Percentiles rank a stretch among this genome's conserved stretches.
Evolutionary conservation across 768 basidiomycete species (phyloP).

Genomic region (Tubosaeta sp.): DNA sequence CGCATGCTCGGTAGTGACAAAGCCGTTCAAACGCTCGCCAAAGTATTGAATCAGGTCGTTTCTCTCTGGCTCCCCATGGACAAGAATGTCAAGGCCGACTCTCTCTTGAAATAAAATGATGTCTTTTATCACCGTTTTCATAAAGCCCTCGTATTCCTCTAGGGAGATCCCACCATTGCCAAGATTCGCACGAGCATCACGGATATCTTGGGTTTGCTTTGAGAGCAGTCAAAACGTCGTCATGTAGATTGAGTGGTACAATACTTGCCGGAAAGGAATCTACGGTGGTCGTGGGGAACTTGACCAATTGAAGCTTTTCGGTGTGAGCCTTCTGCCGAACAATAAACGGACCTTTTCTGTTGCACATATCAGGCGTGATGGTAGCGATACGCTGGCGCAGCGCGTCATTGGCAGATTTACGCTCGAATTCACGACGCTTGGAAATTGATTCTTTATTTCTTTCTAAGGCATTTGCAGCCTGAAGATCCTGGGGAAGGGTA

Average conservation of each 20-base stretch:
- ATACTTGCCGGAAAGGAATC: slow-evolving; percentile 87
- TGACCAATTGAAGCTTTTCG: slow-evolving; percentile 85
- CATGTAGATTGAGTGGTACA: neutral
- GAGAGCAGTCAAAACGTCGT: slow-evolving; percentile 5
- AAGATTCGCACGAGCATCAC: slow-evolving; percentile 91
- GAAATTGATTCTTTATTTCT: slow-evolving; percentile 87
- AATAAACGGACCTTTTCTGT: slow-evolving; percentile 87
- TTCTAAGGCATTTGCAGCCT: slow-evolving; percentile 70
- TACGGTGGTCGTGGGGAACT: slow-evolving; percentile 98
- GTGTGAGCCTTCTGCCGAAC: slow-evolving; percentile 84
- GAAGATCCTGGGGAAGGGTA: slow-evolving; percentile 77
- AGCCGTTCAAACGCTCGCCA: slow-evolving; percentile 90
- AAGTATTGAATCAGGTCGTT: slow-evolving; percentile 99
- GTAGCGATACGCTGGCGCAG: slow-evolving; percentile 93
- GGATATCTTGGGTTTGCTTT: slow-evolving; percentile 98
- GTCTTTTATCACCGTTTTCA: slow-evolving; percentile 92
- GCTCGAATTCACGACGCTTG: slow-evolving; percentile 93
- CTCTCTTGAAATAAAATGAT: slow-evolving; percentile 97
- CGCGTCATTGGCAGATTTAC: slow-evolving; percentile 76
- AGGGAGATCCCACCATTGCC: slow-evolving; percentile 85
- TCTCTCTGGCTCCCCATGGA: slow-evolving; percentile 98
- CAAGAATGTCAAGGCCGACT: slow-evolving; percentile 92
- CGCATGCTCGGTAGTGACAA: slow-evolving; percentile 96
- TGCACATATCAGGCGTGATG: slow-evolving; percentile 80
- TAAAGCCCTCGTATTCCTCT: slow-evolving; percentile 92